Evolutionary conservation across 345 rosid genomes (phyloP), one percentile per base, ranked within the genome.

Genomic region (Dimocarpus longan): DNA sequence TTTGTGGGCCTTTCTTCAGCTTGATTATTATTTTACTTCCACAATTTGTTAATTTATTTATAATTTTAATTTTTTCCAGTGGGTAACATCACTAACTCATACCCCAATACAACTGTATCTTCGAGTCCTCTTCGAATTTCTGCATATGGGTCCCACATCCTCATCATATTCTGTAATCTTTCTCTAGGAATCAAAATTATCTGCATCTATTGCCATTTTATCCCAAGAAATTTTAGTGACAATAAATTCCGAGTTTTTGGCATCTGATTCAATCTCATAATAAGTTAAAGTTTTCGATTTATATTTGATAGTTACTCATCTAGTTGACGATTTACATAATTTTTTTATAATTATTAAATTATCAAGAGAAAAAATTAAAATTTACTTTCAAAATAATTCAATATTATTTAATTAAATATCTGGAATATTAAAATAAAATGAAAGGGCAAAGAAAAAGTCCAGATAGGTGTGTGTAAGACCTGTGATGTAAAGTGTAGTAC

Each of bases 1-100:
- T 80, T 76, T 76, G 97, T 88, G 93, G 95, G 89, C 86, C 94
- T 74, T 39, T 42, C 64, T 26, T 40, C 32, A 50, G 79, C 28
- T 68, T 70, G 71, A 39, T 77, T 56, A 80, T 48, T 60, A 68
- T 71, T 68, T 74, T 46, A 32, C 72, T 68, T 83, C 83, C 83
- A 77, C 73, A 52, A 32, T 1, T 1, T 32, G 37, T 32, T 46
- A 50, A 71, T 10, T 43, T 64, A 67, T 26, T 9, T 22, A 59
- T 11, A 67, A 44, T 24, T 74, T 24, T 63, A 16, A 67, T 62
- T 44, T 44, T 82, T 44, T 67, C 56, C 79, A 66, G 37, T 60
- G 80, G 40, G 50, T 63, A 79, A 64, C 48, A 68, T 26, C 42
- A 60, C 22, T 48, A 24, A 71, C 70, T 46, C 12, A 64, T 42